Evolutionary conservation across 225 moss, liverwort and hornwort genomes (phyloP), one percentile per base, ranked within the genome.

Genomic region (Pseudoscleropodium purum): DNA sequence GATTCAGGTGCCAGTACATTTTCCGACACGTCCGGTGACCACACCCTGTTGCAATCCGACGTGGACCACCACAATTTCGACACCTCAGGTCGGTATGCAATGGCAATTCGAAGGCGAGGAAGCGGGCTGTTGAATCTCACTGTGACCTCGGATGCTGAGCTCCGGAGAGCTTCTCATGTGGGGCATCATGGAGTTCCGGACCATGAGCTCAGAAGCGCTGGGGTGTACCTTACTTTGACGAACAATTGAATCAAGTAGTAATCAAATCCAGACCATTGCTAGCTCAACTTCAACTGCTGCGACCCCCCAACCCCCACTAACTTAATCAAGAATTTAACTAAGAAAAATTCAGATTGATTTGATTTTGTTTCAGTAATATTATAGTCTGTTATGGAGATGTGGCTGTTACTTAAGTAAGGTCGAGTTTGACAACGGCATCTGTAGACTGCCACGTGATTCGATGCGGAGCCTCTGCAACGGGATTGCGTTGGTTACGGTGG

Each of bases 31-130:
- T 60, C 81, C 19, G 60, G 18, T 41, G 81, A 81, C 41, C 81
- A 60, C 81, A 30, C 39, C 86, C 84, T 59, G 68, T 47, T 89
- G 61, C 91, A 91, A 31, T 30, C 88, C 20, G 89, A 88, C 37
- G 59, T 84, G 41, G 90, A 92, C 45, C 82, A 92, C 74, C 66
- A 92, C 81, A 63, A 89, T 20, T 88, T 93, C 92, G 91, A 86
- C 56, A 61, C 88, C 30, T 73, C 63, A 24, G 90, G 91, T 61
- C 88, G 89, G 15, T 93, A 92, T 18, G 81, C 81, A 29, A 81
- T 81, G 81, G 81, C 81, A 41, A 81, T 81, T 81, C 60, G 81
- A 30, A 41, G 81, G 34, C 81, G 81, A 60, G 81, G 81, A 12
- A 81, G 81, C 81, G 81, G 81, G 41, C 81, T 81, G 81, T 20